These are phyloP conservation scores for Aspergillus ochraceoroseus DNA, from an alignment of 2,329 filamentous ascomycete genomes.

Conservation along the genomic window DNA sequence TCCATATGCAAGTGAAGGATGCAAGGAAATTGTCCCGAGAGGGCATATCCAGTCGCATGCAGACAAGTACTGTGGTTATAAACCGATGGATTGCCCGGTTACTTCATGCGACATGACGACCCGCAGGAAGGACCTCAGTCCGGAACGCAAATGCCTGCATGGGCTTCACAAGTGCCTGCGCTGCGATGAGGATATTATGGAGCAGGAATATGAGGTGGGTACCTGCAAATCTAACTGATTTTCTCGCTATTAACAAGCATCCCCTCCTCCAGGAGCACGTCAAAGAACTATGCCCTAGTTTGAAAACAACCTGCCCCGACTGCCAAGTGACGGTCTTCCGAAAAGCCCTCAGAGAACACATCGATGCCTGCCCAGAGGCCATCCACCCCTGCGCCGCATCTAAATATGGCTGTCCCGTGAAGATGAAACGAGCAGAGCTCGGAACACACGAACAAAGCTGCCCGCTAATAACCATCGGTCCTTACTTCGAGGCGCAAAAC, in stretches of 20 bases:
- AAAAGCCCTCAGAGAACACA: constrained; percentile 34
- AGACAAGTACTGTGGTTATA: constrained; percentile 56
- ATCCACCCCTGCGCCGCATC: constrained; percentile 37
- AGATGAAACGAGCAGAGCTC: constrained; percentile 35
- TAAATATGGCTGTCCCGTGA: constrained; percentile 43
- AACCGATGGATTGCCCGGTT: constrained; percentile 50
- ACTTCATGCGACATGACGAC: constrained; percentile 49
- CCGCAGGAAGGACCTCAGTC: constrained; percentile 52
- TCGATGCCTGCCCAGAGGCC: constrained; percentile 37
- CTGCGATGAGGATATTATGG: constrained; percentile 52
- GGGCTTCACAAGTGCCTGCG: constrained; percentile 49
- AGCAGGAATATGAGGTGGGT: constrained; percentile 50
- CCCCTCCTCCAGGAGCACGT: constrained; percentile 32
- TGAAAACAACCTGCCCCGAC: constrained; percentile 36
- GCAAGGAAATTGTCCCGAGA: constrained; percentile 50
- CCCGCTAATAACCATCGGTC: constrained; percentile 46
- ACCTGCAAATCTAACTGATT: too few species aligned
- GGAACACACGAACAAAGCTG: constrained; percentile 48
- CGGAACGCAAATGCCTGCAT: constrained; percentile 51
- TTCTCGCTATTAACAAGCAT: not conserved
- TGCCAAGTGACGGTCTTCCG: constrained; percentile 35
- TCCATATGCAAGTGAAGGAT: constrained; percentile 53
- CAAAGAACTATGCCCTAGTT: constrained; percentile 35
- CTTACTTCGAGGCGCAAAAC: constrained; percentile 44
- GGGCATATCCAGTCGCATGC: constrained; percentile 57